Conservation (phyloP, 352 stramenopile genomes). For the Phytophthora pseudosyringae region DNA sequence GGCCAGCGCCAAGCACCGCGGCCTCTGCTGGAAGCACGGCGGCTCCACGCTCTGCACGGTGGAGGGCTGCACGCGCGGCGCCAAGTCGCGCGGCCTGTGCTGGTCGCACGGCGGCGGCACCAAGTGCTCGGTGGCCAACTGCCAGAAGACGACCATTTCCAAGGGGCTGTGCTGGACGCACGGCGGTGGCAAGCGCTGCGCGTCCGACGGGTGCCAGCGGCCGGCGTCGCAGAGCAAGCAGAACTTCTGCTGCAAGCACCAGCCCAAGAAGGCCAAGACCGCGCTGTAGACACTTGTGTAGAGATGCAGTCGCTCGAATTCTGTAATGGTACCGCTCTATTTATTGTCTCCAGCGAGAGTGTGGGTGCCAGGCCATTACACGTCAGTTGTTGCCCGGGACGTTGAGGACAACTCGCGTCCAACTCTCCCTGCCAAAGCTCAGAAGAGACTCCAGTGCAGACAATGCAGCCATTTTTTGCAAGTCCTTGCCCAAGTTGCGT, state of each 20-base stretch:
- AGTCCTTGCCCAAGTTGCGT: no score
- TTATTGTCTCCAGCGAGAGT: background rate
- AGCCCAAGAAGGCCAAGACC: constrained; percentile 12
- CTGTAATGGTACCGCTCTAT: background rate
- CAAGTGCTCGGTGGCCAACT: constrained; percentile 56
- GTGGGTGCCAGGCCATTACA: no score
- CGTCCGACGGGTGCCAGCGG: constrained; percentile 41
- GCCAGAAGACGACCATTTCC: constrained; percentile 49
- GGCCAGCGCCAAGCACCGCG: constrained; percentile 55
- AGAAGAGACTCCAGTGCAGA: no score
- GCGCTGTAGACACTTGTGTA: no score
- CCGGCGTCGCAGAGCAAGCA: constrained; percentile 51
- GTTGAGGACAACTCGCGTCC: no score
- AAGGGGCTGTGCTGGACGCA: constrained; percentile 54
- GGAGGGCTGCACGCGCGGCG: constrained; percentile 58
- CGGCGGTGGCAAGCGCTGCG: constrained; percentile 48
- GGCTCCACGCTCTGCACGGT: constrained; percentile 57
- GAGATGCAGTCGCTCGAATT: background rate
- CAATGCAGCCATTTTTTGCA: no score
- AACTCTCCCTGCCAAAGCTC: no score
- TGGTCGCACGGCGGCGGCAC: constrained; percentile 85
- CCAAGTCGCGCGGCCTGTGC: constrained; percentile 81
- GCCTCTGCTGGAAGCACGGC: constrained; percentile 44
- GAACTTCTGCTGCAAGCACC: constrained; percentile 31
- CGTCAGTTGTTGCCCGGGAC: no score